Percentiles rank a stretch among this genome's conserved stretches.
These are phyloP conservation scores for Cystobasidium tubakii DNA, from an alignment of 768 basidiomycete species.

Conservation along the genomic window DNA sequence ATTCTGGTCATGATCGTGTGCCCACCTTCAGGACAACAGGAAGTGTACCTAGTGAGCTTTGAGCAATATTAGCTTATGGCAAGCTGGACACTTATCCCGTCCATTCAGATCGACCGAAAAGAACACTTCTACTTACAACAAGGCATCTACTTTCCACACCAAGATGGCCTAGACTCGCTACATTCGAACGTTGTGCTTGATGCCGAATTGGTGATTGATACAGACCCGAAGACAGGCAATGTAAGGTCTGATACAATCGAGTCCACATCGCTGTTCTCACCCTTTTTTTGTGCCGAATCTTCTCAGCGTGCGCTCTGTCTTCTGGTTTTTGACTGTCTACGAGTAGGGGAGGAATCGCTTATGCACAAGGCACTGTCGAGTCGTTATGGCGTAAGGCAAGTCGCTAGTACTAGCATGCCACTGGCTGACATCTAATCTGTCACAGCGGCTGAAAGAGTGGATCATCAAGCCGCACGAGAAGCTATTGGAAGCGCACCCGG, in stretches of 20 bases:
- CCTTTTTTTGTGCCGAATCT: slow-evolving; percentile 1
- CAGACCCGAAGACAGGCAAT: slow-evolving; percentile 66
- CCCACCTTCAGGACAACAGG: slow-evolving; percentile 54
- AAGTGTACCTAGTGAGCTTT: slow-evolving; percentile 67
- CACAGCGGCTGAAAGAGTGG: slow-evolving; percentile 70
- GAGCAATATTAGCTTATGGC: slow-evolving; percentile 1
- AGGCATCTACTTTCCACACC: slow-evolving; percentile 84
- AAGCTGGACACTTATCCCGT: background rate
- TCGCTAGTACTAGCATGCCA: background rate
- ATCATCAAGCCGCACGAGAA: slow-evolving; percentile 73
- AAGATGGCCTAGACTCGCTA: slow-evolving; percentile 63
- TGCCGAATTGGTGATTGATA: slow-evolving; percentile 87
- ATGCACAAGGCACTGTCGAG: slow-evolving; percentile 76
- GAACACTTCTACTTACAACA: slow-evolving; percentile 69
- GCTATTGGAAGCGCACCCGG: slow-evolving; percentile 65
- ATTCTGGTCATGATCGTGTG: slow-evolving; percentile 74
- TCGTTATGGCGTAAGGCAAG: slow-evolving; percentile 72
- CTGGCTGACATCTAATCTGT: background rate
- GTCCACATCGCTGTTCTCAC: background rate
- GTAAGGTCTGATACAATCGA: slow-evolving; percentile 52
- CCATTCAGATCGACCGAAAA: slow-evolving; percentile 80
- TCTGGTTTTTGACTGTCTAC: slow-evolving; percentile 87
- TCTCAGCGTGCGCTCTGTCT: slow-evolving; percentile 72
- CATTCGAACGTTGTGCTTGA: slow-evolving; percentile 78
- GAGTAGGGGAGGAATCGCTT: slow-evolving; percentile 75